A percentile compares a stretch with the other conserved stretches of the same genome.
Evolutionary conservation across 2,329 filamentous ascomycete genomes (phyloP).

Genomic region (Cladosporium sp.): DNA sequence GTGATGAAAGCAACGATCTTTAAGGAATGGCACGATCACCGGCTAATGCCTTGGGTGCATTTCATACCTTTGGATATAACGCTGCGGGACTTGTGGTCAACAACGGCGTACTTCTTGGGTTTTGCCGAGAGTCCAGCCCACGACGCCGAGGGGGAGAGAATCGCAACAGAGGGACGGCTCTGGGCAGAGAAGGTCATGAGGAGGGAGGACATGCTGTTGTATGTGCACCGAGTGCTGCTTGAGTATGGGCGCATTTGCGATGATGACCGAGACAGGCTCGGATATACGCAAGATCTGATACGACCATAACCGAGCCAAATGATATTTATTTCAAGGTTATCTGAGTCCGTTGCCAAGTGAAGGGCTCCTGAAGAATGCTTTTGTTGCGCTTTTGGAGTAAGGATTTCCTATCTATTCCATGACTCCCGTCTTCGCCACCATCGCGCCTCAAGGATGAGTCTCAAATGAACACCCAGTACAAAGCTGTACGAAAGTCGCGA

Average conservation of each 20-base stretch:
- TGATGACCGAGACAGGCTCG: constrained; percentile 21
- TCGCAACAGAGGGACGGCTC: constrained; percentile 27
- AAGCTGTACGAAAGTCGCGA: no score
- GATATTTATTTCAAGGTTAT: no score
- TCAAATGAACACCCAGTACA: no score
- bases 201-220: constrained; percentile 28
- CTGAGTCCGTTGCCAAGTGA: no score
- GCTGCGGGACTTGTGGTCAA: constrained; percentile 31
- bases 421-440: no score
- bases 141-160: constrained; percentile 23
- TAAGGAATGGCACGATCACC: constrained; percentile 40
- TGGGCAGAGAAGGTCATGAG: constrained; percentile 29
- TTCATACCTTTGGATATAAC: constrained; percentile 37
- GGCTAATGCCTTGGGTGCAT: constrained; percentile 39
- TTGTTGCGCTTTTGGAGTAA: no score
- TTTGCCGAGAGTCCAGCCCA: constrained; percentile 15
- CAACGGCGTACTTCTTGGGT: constrained; percentile 31
- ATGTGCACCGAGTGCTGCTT: constrained; percentile 28
- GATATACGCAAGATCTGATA: constrained; percentile 10
- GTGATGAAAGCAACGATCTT: constrained; percentile 40
- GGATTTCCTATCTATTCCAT: no score
- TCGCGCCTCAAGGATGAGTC: no score
- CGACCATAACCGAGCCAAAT: no score
- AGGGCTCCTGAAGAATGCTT: no score
- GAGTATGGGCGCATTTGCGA: constrained; percentile 27